Evolutionary conservation across 805 yeast genomes (phyloP), one percentile per base, ranked within the genome.

Genomic region (Lipomyces yamadae): DNA sequence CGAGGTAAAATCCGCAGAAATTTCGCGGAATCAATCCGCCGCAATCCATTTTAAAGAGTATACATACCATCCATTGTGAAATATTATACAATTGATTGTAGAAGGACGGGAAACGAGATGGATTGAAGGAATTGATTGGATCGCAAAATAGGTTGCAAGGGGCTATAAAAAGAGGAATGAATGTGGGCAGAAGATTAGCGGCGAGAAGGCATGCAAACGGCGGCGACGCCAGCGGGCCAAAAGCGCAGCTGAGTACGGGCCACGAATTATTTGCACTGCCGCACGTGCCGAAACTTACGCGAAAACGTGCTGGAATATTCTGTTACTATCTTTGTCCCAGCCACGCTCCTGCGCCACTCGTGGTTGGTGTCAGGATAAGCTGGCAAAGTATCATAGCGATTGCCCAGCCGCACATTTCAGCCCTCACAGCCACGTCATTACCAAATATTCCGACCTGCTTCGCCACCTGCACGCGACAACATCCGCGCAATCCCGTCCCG

Each of bases 11-110:
- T 3, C 10, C n/a, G 24, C 24, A 24, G 24, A 24, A 42, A 42
- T 3, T 5, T 42, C 48, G n/a, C 48, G 48, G 18, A 52, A 18
- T 52, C 55, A 32, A 52, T 52, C 55, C n/a, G 18, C n/a, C 24
- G 24, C 29, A 56, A 64, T 37, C 18, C 13, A 50, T 10, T 15
- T 4, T n/a, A 68, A 59, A 50, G 32, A 33, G 18, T 13, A 37
- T 30, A 45, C 70, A 15, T 65, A 67, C 70, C 69, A 65, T 67
- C 70, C 70, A 67, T 67, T 55, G 64, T 37, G 64, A 56, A 56
- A 45, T 61, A n/a, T 57, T 37, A 58, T 39, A 35, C 35, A 55
- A 55, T 4, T 55, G n/a, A 18, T 24, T 18, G 52, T 15, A 30
- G 56, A 35, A 11, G 6, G 56, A 45, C 18, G 30, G 24, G 35